Base-by-base conservation (phyloP, 345 rosid species). In the Nasturtium officinale region DNA sequence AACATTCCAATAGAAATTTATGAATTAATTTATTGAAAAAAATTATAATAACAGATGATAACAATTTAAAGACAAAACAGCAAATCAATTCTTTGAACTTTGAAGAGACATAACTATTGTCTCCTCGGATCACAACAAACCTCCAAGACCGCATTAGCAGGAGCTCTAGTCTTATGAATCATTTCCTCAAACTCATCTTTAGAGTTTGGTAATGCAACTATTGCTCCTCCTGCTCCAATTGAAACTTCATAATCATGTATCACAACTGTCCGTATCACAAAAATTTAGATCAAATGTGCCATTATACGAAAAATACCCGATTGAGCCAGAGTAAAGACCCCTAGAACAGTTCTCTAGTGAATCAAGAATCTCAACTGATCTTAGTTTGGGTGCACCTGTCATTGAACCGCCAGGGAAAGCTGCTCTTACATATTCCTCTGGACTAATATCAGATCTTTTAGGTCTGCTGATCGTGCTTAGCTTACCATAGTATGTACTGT, bases 401-500 rank as follows among this genome's bases (percentile, higher is more conserved):
- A 95, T 95, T 33, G 99, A 95, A 28, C 98, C 96, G 1, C 99
- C 99, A 0, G 98, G 98, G 78, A 90, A 95, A 47, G 98, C 98
- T 57, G 96, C 96, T 80, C 78, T 82, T 5, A 95, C 87, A 29
- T 93, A 91, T 45, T 85, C 90, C 2, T 88, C 83, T 21, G 96
- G 88, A 37, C 83, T 88, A 9, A 87, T 69, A 26, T 87, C 84
- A 16, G 88, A 20, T 66, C 46, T 75, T 80, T 95, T 95, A 33
- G 75, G 69, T 37, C 97, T 97, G 0, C 84, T 81, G 37, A 95
- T 75, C 4, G 96, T 95, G 67, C 97, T 95, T 72, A 95, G 67
- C 97, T 95, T 72, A 95, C 97, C 99, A 95, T 95, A 1, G 99
- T 88, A 58, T 95, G 99, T 26, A 95, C 99, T 0, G 99, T 91